These are phyloP conservation scores for Hypoxylon rickii DNA, from an alignment of 495 filamentous ascomycete genomes.

Conservation along the genomic window DNA sequence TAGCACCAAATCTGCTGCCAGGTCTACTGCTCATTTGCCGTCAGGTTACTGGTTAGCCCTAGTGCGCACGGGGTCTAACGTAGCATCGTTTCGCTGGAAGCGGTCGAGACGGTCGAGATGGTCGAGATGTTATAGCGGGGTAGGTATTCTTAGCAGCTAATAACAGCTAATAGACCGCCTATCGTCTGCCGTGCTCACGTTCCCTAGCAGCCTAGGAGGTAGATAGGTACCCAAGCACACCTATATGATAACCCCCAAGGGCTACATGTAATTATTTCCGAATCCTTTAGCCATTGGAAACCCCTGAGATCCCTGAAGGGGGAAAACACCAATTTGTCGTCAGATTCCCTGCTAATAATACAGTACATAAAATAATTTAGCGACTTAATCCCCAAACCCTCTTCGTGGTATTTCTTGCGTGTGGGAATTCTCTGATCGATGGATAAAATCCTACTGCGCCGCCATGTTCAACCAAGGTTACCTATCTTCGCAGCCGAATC, in stretches of 20 bases:
- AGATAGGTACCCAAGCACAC: too few species aligned
- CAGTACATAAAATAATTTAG: too few species aligned
- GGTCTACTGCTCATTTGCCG: not conserved
- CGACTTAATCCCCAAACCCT: conserved; percentile 8
- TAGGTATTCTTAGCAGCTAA: too few species aligned
- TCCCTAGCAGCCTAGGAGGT: too few species aligned
- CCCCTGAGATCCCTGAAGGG: conserved; percentile 8
- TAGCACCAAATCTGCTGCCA: not conserved
- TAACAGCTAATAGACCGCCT: conserved; percentile 15
- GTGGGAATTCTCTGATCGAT: conserved; percentile 14
- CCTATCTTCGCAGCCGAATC: not conserved
- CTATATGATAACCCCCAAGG: too few species aligned
- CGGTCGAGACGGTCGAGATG: not conserved
- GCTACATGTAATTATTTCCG: conserved; percentile 13
- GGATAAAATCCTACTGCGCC: conserved; percentile 1
- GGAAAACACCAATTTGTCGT: not conserved
- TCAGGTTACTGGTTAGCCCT: not conserved
- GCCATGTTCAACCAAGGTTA: not conserved
- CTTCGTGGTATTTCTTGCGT: conserved; percentile 9
- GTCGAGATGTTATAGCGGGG: conserved; percentile 27
- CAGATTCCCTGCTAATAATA: conserved; percentile 1
- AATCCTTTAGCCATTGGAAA: not conserved
- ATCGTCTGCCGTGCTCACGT: too few species aligned
- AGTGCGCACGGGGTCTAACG: not conserved
- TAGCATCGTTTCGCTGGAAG: not conserved